Base-by-base conservation (phyloP, 2,329 filamentous ascomycete genomes). In the Nemania sp. region DNA sequence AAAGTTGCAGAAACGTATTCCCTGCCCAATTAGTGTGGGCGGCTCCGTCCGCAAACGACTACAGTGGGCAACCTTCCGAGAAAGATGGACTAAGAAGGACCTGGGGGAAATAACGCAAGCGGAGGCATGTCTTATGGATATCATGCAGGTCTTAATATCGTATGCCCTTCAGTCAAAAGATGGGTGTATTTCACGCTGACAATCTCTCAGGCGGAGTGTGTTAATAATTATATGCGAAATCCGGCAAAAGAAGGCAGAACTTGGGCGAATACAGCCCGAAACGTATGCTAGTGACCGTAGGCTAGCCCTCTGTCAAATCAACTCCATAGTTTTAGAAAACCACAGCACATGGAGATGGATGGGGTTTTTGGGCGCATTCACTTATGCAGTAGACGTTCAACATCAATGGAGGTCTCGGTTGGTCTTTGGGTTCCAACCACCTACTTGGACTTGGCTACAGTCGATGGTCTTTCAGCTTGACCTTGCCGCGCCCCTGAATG, bases 71-170 rank as follows among this genome's bases (percentile, higher is more conserved):
- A 15, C n/a, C 8, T 59, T 49, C 38, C 15, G n/a, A 13, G 27
- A 59, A 18, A 59, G 11, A 11, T 41, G 47, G 13, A 29, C 56
- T 3, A 32, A 32, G 27, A 45, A 27, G 18, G 6, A 29, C 1
- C n/a, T 59, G 6, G 13, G 49, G 26, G 56, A 59, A 29, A 20
- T 47, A 22, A 41, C 18, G 10, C 35, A 32, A 43, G 41, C 56
- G 22, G 56, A 59, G 20, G 41, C 41, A 22, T 59, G 38, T 59
- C 41, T 59, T 5, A 26, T 47, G 4, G 26, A 59, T 10, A 59
- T 59, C 18, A 47, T 59, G 2, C 56, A 59, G 18, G 22, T 47
- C 13, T 32, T 59, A 26, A 59, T 38, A 20, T 59, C 15, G 56
- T 59, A 18, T 15, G 41, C 49, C 41, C 32, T n/a, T 6, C 2